Evolutionary conservation across 495 filamentous ascomycete genomes (phyloP), one percentile per base, ranked within the genome.

Genomic region (Darksidea phi): DNA sequence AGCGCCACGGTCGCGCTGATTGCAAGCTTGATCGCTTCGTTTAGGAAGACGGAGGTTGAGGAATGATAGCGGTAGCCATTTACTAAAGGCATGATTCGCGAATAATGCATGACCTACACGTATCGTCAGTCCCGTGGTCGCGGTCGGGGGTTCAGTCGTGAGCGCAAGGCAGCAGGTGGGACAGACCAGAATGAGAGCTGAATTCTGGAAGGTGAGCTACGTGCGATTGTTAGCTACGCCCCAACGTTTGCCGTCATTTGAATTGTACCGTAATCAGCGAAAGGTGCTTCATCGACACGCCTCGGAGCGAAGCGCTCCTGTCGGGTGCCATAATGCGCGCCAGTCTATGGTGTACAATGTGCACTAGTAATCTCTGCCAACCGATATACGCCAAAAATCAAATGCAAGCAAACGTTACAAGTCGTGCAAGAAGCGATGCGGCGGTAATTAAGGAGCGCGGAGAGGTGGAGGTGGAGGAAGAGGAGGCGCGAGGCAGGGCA

Each of bases 21-120:
- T 15, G 85, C 81, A 28, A 98, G 80, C 75, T 98, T 98, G 63
- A 96, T 80, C 49, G 96, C 82, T 75, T 98, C 94, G 70, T 91
- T 95, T 42, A 97, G 77, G 69, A 98, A 88, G 18, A 98, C 93
- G 13, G 94, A 93, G 24, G 94, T 97, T 15, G 92, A 97, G 25
- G 93, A 85, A 61, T 92, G 86, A 74, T 96, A 98, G 71, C 92
- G 86, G 63, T 89, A 90, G 50, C 89, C 88, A 66, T 84, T 84
- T 32, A 84, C 82, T 18, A 84, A 79, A 6, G 90, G 87, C 94
- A 98, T 98, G 43, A 91, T 82, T 64, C 91, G 82, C 12, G 92
- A 96, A 71, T 97, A 97, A 76, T 96, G 93, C 77, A 92, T 85
- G 38, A 97, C 80, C 88, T 90, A 70, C 1, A 15, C 6, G 32